Evolutionary conservation across 495 filamentous ascomycete species (phyloP), one percentile per base, ranked within the genome.

Genomic region (Parachaetomium inaequale): DNA sequence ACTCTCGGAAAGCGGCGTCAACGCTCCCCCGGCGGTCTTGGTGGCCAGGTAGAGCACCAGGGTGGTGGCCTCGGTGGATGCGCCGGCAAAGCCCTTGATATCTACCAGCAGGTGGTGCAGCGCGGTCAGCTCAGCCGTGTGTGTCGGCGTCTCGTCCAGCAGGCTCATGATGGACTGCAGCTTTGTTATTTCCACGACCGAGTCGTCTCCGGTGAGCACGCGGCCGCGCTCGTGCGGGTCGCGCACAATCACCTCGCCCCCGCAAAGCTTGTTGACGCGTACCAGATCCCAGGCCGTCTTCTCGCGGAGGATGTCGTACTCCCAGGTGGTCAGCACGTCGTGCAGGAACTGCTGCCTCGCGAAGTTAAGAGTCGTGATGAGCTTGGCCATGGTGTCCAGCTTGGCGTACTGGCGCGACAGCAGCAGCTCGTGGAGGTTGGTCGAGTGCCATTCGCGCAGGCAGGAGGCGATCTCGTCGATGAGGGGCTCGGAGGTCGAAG

Each of bases 391-490:
- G 56, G 89, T 87, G 63, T 95, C 91, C 38, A 98, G 81, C 54
- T 87, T 79, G 40, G 80, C 76, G 76, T 99, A 98, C 68, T 91
- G 85, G 49, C 90, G 82, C 43, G 83, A 84, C 14, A 99, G 82
- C 2, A 98, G 79, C n/a, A 97, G 77, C 73, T 96, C 93, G 74
- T 98, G 95, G 46, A 98, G 82, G 69, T 96, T 96, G 15, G 91
- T 96, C 19, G 93, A 94, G 74, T 99, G 93, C 94, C 94, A 99
- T 79, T 99, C 94, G 28, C 93, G 85, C 32, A 99, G 76, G 71
- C 93, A 98, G 7, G 91, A 96, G 19, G 93, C 92, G 70, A 98
- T 97, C 71, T 99, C 94, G 73, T 98, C 95, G 12, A 99, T 92
- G 59, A 99, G 78, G 3, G 94, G 94, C 72, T 99, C 94, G 26